Conservation (phyloP, 2,329 filamentous ascomycete species). For the Bipolaris sorokiniana region DNA sequence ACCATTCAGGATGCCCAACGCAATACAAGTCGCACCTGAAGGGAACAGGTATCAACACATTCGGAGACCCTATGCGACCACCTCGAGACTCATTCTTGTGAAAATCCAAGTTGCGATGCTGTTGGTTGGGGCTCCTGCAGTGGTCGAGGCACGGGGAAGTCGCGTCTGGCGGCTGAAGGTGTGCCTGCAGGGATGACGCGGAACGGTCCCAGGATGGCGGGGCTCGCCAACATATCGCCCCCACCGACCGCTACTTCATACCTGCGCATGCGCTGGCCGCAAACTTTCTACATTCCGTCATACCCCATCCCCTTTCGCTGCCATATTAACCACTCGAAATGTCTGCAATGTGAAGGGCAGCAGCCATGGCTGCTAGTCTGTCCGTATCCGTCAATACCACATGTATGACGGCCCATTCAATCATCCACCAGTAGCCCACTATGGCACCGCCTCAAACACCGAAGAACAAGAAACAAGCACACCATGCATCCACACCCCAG, state of each 20-base stretch:
- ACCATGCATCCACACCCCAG: slow-evolving; percentile 41
- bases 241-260: slow-evolving; percentile 29
- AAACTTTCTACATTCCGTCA: slow-evolving; percentile 30
- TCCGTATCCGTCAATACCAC: slow-evolving; percentile 41
- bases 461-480: slow-evolving; percentile 47
- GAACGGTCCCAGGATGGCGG: slow-evolving; percentile 21
- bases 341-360: slow-evolving; percentile 53
- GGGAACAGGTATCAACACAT: neutral
- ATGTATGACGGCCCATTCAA: slow-evolving; percentile 42
- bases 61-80: neutral
- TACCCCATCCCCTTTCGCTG: slow-evolving; percentile 20
- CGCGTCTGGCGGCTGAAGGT: slow-evolving; percentile 28
- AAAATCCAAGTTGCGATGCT: slow-evolving; percentile 11
- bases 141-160: slow-evolving; percentile 22
- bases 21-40: neutral
- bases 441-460: slow-evolving; percentile 57
- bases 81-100: neutral
- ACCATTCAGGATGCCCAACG: slow-evolving; percentile 3
- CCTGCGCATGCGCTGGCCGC: slow-evolving; percentile 30
- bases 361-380: slow-evolving; percentile 57
- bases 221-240: slow-evolving; percentile 30
- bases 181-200: slow-evolving; percentile 22
- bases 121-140: slow-evolving; percentile 22
- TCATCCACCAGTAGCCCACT: slow-evolving; percentile 46
- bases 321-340: slow-evolving; percentile 29